phyloP scores from a whole-genome alignment of 179 eudicot species.

The Silene vulgaris region DNA sequence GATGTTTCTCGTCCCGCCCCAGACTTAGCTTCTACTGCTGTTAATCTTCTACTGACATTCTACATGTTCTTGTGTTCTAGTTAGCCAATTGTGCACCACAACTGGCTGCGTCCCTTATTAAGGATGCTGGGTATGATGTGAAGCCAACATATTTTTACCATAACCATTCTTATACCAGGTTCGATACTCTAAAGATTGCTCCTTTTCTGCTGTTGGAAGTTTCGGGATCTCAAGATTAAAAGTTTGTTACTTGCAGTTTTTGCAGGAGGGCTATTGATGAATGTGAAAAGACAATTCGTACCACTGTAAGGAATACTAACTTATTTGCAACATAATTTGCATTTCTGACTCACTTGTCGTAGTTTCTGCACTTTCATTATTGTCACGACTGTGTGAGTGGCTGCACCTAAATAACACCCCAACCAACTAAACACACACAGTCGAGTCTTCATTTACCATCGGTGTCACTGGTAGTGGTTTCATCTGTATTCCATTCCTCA shows the following conservation, averaged over 20 bases:
- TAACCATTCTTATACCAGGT: background rate
- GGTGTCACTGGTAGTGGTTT: no score
- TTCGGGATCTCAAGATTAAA: background rate
- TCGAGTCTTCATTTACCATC: no score
- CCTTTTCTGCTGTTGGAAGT: background rate
- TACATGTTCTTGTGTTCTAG: background rate
- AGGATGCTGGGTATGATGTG: constrained; percentile 12
- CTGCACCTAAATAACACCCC: no score
- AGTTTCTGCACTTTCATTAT: no score
- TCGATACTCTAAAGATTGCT: background rate
- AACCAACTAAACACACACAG: no score
- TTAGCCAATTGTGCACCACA: background rate
- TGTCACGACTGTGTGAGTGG: no score
- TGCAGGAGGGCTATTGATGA: background rate
- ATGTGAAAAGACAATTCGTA: background rate
- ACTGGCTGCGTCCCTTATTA: constrained; percentile 5
- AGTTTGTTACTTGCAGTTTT: background rate
- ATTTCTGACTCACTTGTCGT: background rate
- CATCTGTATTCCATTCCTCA: no score
- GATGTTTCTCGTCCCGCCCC: no score
- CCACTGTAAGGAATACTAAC: constrained; percentile 3
- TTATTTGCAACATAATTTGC: background rate
- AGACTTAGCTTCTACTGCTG: no score
- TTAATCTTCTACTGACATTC: background rate
- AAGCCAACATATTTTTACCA: background rate